Percentiles rank a stretch among this genome's conserved stretches.
Evolutionary conservation across 192 early-diverging fungal genomes (phyloP).

Genomic region (Coemansia sp.): DNA sequence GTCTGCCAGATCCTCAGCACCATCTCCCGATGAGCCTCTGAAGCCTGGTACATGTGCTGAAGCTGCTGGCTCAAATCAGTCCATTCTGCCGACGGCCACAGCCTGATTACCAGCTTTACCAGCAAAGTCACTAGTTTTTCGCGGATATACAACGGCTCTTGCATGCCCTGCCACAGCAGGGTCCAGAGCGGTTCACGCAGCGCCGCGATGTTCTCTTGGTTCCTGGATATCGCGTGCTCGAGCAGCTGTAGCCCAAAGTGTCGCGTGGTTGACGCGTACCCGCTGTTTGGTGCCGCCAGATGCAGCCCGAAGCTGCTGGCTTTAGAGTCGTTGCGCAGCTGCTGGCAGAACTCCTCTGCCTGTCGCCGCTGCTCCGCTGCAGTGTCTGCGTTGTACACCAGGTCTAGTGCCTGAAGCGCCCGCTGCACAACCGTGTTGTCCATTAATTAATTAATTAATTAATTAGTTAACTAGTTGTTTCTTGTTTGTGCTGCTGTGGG

Average conservation of each 20-base stretch:
- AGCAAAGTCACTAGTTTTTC: constrained; percentile 45
- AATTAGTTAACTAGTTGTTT: constrained; percentile 8
- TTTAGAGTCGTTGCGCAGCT: constrained; percentile 22
- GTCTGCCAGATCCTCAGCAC: constrained; percentile 44
- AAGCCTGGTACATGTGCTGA: constrained; percentile 23
- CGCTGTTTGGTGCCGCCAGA: constrained; percentile 11
- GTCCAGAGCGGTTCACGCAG: constrained; percentile 28
- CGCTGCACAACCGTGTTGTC: constrained; percentile 19
- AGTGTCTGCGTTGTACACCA: constrained; percentile 36
- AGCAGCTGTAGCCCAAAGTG: constrained; percentile 52
- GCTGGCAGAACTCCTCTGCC: constrained; percentile 40
- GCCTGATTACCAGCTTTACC: constrained; percentile 32
- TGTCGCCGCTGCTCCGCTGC: constrained; percentile 26
- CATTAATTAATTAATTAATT: constrained; percentile 24
- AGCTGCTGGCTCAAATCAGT: constrained; percentile 34
- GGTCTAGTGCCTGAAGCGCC: constrained; percentile 35
- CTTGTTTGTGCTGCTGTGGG: constrained; percentile 6
- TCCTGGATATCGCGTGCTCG: constrained; percentile 28
- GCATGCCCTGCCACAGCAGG: constrained; percentile 10
- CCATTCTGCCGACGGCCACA: constrained; percentile 44
- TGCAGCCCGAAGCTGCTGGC: constrained; percentile 25
- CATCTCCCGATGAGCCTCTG: constrained; percentile 20
- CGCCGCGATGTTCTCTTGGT: not conserved
- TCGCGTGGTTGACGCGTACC: constrained; percentile 16
- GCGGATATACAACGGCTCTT: constrained; percentile 26